Percentiles rank a stretch among this genome's conserved stretches.
Evolutionary conservation across 768 basidiomycete genomes (phyloP).

Genomic region (Piloderma croceum): DNA sequence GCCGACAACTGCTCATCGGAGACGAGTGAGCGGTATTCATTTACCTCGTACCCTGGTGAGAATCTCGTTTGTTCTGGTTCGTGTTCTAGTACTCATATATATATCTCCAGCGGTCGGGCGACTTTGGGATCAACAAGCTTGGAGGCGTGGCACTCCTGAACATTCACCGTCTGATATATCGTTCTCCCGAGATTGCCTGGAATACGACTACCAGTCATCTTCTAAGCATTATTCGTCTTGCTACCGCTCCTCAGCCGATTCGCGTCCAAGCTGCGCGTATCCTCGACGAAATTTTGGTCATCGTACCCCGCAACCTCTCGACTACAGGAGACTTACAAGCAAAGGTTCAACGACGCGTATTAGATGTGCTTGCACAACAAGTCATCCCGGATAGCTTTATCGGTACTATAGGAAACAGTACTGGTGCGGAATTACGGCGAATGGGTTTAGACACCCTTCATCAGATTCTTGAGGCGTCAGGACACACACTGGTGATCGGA

Average conservation of each 20-base stretch:
- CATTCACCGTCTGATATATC: constrained; percentile 79
- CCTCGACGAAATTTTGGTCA: constrained; percentile 75
- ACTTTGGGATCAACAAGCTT: constrained; percentile 89
- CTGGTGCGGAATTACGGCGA: constrained; percentile 58
- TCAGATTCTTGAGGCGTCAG: constrained; percentile 84
- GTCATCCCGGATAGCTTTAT: constrained; percentile 53
- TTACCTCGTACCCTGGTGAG: constrained; percentile 72
- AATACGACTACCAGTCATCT: constrained; percentile 74
- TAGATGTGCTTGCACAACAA: constrained; percentile 81
- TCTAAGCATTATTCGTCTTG: constrained; percentile 65
- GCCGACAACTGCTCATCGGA: constrained; percentile 44
- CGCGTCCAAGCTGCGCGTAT: constrained; percentile 86
- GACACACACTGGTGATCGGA: constrained; percentile 85
- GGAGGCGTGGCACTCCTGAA: constrained; percentile 78
- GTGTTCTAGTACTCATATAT: constrained; percentile 1
- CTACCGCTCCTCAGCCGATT: constrained; percentile 66
- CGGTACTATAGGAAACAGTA: not conserved
- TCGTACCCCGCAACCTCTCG: constrained; percentile 68
- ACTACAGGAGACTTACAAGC: constrained; percentile 58
- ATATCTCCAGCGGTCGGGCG: constrained; percentile 66
- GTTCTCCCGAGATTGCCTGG: constrained; percentile 84
- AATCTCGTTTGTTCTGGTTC: constrained; percentile 8
- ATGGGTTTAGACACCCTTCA: constrained; percentile 90
- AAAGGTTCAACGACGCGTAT: constrained; percentile 72
- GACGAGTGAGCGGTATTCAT: constrained; percentile 85